Evolutionary conservation across 2,329 filamentous ascomycete species (phyloP).

Genomic region (Paecilomyces sp.): DNA sequence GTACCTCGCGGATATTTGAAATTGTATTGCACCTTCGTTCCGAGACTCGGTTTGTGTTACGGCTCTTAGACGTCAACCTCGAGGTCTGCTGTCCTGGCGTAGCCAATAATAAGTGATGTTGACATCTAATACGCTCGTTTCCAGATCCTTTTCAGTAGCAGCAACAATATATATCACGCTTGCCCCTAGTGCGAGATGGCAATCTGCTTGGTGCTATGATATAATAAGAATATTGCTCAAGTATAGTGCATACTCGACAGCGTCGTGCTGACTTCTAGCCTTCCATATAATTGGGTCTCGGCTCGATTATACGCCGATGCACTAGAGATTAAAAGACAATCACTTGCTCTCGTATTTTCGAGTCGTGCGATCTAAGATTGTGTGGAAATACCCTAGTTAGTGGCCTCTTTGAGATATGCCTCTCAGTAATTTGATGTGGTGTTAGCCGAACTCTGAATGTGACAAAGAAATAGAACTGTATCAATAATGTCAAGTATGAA

Average conservation of each 20-base stretch:
- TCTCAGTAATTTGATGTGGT: constrained; percentile 33
- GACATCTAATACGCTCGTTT: background rate
- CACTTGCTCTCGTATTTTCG: constrained; percentile 3
- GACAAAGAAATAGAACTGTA: constrained; percentile 30
- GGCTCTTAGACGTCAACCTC: background rate
- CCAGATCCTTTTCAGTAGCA: background rate
- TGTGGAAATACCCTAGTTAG: no score
- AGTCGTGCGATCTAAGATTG: no score
- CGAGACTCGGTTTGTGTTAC: background rate
- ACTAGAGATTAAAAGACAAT: constrained; percentile 2
- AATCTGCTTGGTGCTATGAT: constrained; percentile 4
- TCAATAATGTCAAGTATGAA: constrained; percentile 51
- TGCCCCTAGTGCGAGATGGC: background rate
- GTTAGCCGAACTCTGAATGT: constrained; percentile 31
- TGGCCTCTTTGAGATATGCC: constrained; percentile 4
- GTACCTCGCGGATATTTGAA: background rate
- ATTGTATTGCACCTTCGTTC: background rate
- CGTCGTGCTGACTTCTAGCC: no score
- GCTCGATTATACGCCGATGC: no score
- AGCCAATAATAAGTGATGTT: background rate
- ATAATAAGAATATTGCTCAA: constrained; percentile 5
- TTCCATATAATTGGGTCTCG: no score
- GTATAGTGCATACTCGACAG: background rate
- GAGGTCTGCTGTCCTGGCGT: background rate
- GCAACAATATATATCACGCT: background rate